Percentiles rank a stretch among this genome's conserved stretches.
Conservation (phyloP, 805 yeast species). For the Candida loeiensis region DNA sequence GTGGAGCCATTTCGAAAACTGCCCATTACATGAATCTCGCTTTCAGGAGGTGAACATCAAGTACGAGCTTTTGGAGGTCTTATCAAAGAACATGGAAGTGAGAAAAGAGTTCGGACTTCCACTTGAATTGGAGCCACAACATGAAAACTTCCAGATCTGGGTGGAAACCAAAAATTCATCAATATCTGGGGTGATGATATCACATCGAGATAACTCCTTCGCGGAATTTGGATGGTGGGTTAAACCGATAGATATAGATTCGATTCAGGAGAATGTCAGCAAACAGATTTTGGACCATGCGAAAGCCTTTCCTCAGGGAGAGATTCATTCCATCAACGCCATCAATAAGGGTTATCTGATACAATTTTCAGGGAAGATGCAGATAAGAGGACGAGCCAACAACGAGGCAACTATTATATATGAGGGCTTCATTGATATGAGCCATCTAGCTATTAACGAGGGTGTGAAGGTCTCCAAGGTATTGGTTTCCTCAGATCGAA, state of each 20-base stretch:
- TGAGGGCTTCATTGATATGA: slow-evolving; percentile 28
- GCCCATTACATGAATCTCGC: slow-evolving; percentile 14
- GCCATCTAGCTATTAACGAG: slow-evolving; percentile 28
- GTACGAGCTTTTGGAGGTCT: slow-evolving; percentile 25
- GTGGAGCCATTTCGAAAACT: slow-evolving; percentile 12
- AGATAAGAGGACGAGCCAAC: slow-evolving; percentile 22
- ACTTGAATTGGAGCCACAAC: slow-evolving; percentile 15
- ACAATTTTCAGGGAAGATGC: slow-evolving; percentile 23
- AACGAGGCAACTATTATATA: slow-evolving; percentile 13
- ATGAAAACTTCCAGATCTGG: slow-evolving; percentile 24
- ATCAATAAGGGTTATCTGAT: slow-evolving; percentile 21
- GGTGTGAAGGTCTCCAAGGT: slow-evolving; percentile 25
- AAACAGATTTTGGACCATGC: slow-evolving; percentile 25
- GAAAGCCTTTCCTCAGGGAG: slow-evolving; percentile 6
- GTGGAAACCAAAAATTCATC: slow-evolving; percentile 27
- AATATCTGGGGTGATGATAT: slow-evolving; percentile 27
- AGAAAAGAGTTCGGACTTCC: slow-evolving; percentile 30
- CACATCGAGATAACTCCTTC: slow-evolving; percentile 4
- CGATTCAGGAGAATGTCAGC: slow-evolving; percentile 18
- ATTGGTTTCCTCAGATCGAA: background rate
- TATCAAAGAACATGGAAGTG: slow-evolving; percentile 19
- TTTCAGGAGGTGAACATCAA: slow-evolving; percentile 23
- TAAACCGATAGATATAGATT: slow-evolving; percentile 22
- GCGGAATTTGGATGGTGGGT: slow-evolving; percentile 23
- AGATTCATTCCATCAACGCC: slow-evolving; percentile 2